A percentile compares a stretch with the other conserved stretches of the same genome.
phyloP scores from a whole-genome alignment of 345 rosid species.

The Sapria himalayana region DNA sequence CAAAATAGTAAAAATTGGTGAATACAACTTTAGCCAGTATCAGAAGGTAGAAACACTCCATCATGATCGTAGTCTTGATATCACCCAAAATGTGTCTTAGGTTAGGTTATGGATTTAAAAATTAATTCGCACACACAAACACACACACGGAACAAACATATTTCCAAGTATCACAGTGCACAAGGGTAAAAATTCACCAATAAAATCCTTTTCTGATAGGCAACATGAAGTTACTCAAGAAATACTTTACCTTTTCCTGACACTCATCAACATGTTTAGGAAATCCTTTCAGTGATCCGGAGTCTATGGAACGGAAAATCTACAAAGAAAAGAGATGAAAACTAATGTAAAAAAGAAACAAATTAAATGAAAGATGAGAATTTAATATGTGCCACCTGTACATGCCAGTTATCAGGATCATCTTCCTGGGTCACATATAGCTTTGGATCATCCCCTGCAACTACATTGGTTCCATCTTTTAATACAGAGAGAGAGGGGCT shows the following conservation, averaged over 20 bases:
- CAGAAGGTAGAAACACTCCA: too few species aligned
- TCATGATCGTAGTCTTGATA: too few species aligned
- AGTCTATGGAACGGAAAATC: conserved; percentile 78
- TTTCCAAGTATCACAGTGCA: too few species aligned
- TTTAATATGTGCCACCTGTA: conserved; percentile 30
- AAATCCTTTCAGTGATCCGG: conserved; percentile 67
- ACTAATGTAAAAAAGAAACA: neutral
- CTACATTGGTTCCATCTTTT: conserved; percentile 19
- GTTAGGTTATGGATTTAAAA: too few species aligned
- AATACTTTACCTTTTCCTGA: conserved; percentile 36
- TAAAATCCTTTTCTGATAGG: too few species aligned
- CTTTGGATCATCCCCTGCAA: conserved; percentile 31
- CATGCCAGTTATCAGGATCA: conserved; percentile 63
- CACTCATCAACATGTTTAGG: conserved; percentile 27
- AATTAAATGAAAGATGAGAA: conserved; percentile 1
- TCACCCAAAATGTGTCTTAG: too few species aligned
- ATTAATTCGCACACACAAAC: too few species aligned
- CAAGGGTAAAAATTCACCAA: too few species aligned
- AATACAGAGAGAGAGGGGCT: conserved; percentile 27
- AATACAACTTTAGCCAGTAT: too few species aligned
- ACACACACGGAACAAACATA: too few species aligned
- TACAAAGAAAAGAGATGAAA: conserved; percentile 11
- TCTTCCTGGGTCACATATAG: conserved; percentile 34
- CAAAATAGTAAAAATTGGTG: too few species aligned
- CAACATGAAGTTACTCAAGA: too few species aligned